These are phyloP conservation scores for Exophiala sp. DNA, from an alignment of 2,329 filamentous ascomycete genomes.

Conservation along the genomic window DNA sequence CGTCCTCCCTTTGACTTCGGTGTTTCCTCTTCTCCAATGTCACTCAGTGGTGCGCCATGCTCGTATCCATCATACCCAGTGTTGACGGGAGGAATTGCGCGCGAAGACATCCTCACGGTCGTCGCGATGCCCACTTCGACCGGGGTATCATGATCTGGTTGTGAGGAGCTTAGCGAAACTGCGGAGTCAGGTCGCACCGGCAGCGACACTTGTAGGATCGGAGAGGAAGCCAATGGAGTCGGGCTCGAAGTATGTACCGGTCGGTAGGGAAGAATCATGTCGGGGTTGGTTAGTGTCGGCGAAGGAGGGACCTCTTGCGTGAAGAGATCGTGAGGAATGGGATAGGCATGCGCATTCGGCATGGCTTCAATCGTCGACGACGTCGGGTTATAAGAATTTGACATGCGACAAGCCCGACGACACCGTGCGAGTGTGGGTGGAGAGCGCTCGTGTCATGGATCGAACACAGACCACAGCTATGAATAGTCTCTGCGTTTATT, in stretches of 20 bases:
- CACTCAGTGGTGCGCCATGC: conserved; percentile 39
- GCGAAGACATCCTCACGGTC: conserved; percentile 20
- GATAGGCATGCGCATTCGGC: conserved; percentile 16
- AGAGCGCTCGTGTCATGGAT: conserved; percentile 1
- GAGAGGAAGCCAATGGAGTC: conserved; percentile 16
- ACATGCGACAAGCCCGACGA: neutral
- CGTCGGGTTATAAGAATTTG: neutral
- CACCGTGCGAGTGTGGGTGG: neutral
- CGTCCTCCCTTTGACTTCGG: conserved; percentile 22
- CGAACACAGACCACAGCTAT: conserved; percentile 1
- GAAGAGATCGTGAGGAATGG: conserved; percentile 19
- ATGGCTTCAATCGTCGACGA: conserved; percentile 5
- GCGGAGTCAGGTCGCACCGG: conserved; percentile 11
- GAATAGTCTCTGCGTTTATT: neutral
- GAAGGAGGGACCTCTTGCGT: conserved; percentile 52
- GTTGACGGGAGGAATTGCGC: conserved; percentile 12
- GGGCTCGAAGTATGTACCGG: conserved; percentile 14
- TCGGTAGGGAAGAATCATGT: conserved; percentile 72
- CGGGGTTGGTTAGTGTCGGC: conserved; percentile 84
- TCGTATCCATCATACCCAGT: conserved; percentile 34
- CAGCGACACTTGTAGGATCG: conserved; percentile 12
- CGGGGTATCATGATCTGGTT: conserved; percentile 11
- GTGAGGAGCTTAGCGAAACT: conserved; percentile 6
- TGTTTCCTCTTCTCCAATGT: conserved; percentile 42
- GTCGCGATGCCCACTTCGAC: conserved; percentile 23